These are phyloP conservation scores for Cardamine occulta DNA, from an alignment of 345 rosid species.

Conservation along the genomic window DNA sequence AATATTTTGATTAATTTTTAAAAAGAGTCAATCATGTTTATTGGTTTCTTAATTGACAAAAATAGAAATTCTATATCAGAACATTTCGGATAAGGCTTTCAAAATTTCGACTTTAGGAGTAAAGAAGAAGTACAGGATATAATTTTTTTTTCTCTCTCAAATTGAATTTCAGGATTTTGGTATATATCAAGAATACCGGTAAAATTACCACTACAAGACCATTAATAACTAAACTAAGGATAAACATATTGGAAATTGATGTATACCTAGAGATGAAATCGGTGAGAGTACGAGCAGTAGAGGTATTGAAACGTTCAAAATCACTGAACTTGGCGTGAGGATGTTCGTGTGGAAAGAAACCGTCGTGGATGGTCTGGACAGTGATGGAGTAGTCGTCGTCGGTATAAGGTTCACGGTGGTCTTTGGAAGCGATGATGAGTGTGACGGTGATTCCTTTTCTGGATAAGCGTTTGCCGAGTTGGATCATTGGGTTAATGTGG, in stretches of 20 bases:
- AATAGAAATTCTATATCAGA: not conserved
- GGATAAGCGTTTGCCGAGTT: conserved; percentile 46
- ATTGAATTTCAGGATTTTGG: not conserved
- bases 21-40: too few species aligned
- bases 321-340: conserved; percentile 35
- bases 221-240: not conserved
- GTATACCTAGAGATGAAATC: conserved; percentile 43
- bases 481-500: conserved; percentile 50
- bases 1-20: too few species aligned
- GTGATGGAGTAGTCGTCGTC: conserved; percentile 38
- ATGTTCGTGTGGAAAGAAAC: conserved; percentile 39
- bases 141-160: not conserved
- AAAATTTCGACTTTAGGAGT: not conserved
- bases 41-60: not conserved
- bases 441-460: conserved; percentile 43
- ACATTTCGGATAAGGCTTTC: not conserved
- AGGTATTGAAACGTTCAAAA: conserved; percentile 1
- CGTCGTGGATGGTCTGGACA: conserved; percentile 43
- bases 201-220: not conserved
- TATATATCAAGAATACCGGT: not conserved
- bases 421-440: conserved; percentile 43
- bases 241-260: not conserved
- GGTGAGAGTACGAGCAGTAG: conserved; percentile 37
- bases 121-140: not conserved
- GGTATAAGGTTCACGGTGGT: conserved; percentile 40